Percentiles rank a stretch among this genome's conserved stretches.
Conservation (phyloP, 345 rosid species). For the Pelargonium nanum region DNA sequence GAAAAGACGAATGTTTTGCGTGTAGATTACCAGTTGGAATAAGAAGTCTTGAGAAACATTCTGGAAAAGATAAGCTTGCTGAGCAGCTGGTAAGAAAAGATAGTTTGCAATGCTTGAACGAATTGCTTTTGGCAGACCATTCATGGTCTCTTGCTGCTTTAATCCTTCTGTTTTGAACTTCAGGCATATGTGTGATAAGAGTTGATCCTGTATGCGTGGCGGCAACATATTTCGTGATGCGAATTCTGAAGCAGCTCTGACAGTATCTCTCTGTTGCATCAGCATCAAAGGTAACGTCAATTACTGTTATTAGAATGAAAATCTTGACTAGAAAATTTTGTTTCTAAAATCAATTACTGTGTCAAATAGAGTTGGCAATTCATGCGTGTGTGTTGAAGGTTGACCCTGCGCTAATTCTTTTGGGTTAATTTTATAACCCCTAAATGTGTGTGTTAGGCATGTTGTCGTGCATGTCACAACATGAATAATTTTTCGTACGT, state of each 20-base stretch:
- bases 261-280: constrained; percentile 56
- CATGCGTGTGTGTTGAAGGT: no score
- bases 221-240: constrained; percentile 77
- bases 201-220: constrained; percentile 61
- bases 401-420: no score
- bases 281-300: no score
- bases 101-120: constrained; percentile 74
- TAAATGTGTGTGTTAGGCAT: no score
- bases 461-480: no score
- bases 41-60: constrained; percentile 82
- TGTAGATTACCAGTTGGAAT: constrained; percentile 65
- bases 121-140: constrained; percentile 82
- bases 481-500: no score
- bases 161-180: constrained; percentile 85
- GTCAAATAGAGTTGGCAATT: no score
- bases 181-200: constrained; percentile 81
- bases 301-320: no score
- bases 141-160: constrained; percentile 83
- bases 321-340: background rate
- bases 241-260: constrained; percentile 85
- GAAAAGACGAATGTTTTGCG: background rate
- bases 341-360: background rate
- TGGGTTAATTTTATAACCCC: no score
- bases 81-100: constrained; percentile 64
- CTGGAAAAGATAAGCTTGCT: constrained; percentile 55